These are phyloP conservation scores for Ramaria sp. DNA, from an alignment of 768 basidiomycete genomes.

Conservation along the genomic window DNA sequence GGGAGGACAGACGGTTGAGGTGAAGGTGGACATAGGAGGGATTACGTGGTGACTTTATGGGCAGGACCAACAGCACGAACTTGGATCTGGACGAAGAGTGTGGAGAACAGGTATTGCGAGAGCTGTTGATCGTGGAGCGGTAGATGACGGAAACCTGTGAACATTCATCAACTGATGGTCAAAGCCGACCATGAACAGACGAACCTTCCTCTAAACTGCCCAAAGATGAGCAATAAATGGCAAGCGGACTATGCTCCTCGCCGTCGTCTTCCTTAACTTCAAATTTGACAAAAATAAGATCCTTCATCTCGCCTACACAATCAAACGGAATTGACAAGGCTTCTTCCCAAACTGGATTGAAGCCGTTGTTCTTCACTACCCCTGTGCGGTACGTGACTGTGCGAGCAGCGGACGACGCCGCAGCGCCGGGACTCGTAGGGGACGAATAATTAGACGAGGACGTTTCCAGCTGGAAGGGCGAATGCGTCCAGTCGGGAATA, in stretches of 20 bases:
- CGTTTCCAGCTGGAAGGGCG: slow-evolving; percentile 18
- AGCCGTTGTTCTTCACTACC: slow-evolving; percentile 75
- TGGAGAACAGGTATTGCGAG: slow-evolving; percentile 85
- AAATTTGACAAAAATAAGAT: slow-evolving; percentile 78
- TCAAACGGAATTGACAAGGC: slow-evolving; percentile 60
- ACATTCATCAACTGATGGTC: neutral
- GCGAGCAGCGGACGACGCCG: slow-evolving; percentile 24
- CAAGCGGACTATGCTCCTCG: slow-evolving; percentile 56
- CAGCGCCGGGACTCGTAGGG: slow-evolving; percentile 9
- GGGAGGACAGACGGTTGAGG: neutral
- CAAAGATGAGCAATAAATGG: slow-evolving; percentile 62
- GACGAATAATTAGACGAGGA: neutral
- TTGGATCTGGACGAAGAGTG: slow-evolving; percentile 71
- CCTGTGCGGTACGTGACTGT: slow-evolving; percentile 47
- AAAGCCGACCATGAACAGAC: slow-evolving; percentile 17
- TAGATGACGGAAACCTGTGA: slow-evolving; percentile 75
- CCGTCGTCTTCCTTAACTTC: slow-evolving; percentile 55
- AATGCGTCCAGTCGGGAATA: slow-evolving; percentile 57
- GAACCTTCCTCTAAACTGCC: slow-evolving; percentile 64
- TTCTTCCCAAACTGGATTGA: slow-evolving; percentile 87
- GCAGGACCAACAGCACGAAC: slow-evolving; percentile 25
- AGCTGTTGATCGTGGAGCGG: slow-evolving; percentile 83
- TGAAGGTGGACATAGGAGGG: neutral
- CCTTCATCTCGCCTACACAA: slow-evolving; percentile 64
- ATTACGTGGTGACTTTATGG: neutral